phyloP scores from a whole-genome alignment of 192 early-diverging fungal genomes.

The Helicostylum pulchrum region DNA sequence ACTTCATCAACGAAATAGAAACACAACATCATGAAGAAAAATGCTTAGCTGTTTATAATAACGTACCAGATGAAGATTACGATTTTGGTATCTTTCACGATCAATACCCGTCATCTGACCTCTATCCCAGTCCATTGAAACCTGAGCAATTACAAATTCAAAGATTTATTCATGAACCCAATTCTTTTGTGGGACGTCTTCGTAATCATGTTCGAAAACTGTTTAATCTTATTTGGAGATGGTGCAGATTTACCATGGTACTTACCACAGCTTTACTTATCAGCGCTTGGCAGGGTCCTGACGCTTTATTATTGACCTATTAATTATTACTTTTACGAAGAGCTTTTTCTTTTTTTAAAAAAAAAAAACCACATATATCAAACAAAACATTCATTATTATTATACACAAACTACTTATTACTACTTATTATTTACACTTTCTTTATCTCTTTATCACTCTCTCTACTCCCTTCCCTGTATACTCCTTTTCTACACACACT shows the following conservation, averaged over 20 bases:
- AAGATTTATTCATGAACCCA: background rate
- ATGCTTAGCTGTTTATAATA: background rate
- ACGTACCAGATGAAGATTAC: background rate
- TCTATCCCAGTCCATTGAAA: constrained; percentile 21
- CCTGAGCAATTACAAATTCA: background rate
- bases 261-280: constrained; percentile 48
- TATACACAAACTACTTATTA: background rate
- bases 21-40: constrained; percentile 12
- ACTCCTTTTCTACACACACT: too few species aligned
- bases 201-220: constrained; percentile 17
- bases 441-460: background rate
- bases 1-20: constrained; percentile 19
- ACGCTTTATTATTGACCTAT: constrained; percentile 19
- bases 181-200: constrained; percentile 20
- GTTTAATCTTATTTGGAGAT: constrained; percentile 50
- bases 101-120: constrained; percentile 8
- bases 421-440: background rate
- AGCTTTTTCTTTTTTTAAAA: background rate
- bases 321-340: background rate
- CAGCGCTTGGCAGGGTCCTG: constrained; percentile 52
- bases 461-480: background rate
- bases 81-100: background rate
- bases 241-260: constrained; percentile 51
- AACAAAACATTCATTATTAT: background rate
- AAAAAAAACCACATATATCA: too few species aligned